Evolutionary conservation across 2,329 filamentous ascomycete species (phyloP).

Genomic region (Ascochyta lentis): DNA sequence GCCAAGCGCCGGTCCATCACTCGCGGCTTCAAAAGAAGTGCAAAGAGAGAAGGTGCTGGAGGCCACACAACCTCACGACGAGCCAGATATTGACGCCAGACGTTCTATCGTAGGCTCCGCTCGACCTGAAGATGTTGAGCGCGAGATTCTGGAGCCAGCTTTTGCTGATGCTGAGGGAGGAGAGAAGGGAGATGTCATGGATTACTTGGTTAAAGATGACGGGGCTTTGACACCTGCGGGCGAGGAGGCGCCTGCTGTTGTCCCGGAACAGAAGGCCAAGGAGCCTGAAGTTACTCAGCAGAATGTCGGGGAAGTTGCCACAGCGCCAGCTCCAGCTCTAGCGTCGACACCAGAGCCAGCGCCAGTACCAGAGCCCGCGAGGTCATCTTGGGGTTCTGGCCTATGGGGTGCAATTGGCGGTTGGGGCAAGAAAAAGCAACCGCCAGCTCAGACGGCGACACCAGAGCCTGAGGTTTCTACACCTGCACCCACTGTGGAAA

Average conservation of each 20-base stretch:
- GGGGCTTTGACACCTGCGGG: background rate
- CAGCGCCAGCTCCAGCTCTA: background rate
- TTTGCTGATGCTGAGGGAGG: slow-evolving; percentile 22
- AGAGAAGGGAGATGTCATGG: slow-evolving; percentile 21
- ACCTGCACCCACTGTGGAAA: background rate
- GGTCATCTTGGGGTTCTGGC: slow-evolving; percentile 34
- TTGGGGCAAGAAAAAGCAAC: slow-evolving; percentile 30
- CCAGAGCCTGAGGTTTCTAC: background rate
- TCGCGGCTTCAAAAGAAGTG: slow-evolving; percentile 30
- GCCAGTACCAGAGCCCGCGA: background rate
- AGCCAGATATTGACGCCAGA: slow-evolving; percentile 20
- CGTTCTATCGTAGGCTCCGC: slow-evolving; percentile 12
- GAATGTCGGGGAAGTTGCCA: background rate
- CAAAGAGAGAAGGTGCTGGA: slow-evolving; percentile 37
- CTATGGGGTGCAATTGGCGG: slow-evolving; percentile 43
- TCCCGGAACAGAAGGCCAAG: background rate
- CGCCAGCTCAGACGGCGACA: background rate
- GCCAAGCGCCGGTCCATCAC: slow-evolving; percentile 17
- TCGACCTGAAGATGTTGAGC: slow-evolving; percentile 19
- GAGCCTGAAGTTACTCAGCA: background rate
- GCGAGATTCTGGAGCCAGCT: slow-evolving; percentile 26
- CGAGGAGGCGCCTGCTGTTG: background rate
- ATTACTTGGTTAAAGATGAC: slow-evolving; percentile 21
- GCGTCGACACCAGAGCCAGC: background rate
- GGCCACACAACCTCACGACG: slow-evolving; percentile 27